These are phyloP conservation scores for Endotrypanum monterogeii DNA, from an alignment of 208 protist species.

Conservation along the genomic window DNA sequence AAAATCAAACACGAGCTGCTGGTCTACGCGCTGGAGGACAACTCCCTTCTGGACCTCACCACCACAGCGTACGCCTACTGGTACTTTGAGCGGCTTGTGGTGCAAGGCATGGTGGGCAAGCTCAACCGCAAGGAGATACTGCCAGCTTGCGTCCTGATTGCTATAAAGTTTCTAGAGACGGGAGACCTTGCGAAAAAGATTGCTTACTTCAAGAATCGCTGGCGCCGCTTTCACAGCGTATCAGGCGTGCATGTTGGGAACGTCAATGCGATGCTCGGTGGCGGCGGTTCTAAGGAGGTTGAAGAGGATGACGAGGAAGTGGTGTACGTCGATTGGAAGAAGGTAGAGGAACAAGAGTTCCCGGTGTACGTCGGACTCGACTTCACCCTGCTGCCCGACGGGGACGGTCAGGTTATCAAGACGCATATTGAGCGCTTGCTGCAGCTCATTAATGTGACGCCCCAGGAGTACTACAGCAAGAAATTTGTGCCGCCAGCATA, in stretches of 20 bases:
- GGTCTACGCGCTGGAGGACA: conserved; percentile 70
- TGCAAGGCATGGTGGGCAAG: conserved; percentile 81
- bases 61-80: conserved; percentile 85
- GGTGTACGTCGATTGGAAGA: conserved; percentile 57
- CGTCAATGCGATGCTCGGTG: conserved; percentile 34
- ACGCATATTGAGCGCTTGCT: conserved; percentile 78
- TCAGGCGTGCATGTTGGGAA: conserved; percentile 27
- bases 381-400: conserved; percentile 78
- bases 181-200: conserved; percentile 75
- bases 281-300: conserved; percentile 35
- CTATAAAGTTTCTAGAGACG: conserved; percentile 85
- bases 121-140: conserved; percentile 74
- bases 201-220: conserved; percentile 64
- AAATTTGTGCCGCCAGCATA: conserved; percentile 66
- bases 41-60: conserved; percentile 65
- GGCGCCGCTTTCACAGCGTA: conserved; percentile 54
- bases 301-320: conserved; percentile 67
- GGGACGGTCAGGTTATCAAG: conserved; percentile 61
- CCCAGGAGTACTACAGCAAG: conserved; percentile 85
- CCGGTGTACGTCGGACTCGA: conserved; percentile 82
- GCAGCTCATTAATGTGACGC: conserved; percentile 76
- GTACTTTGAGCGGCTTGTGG: conserved; percentile 86
- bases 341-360: conserved; percentile 78
- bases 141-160: conserved; percentile 71
- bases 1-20: conserved; percentile 73